Evolutionary conservation across 345 rosid genomes (phyloP), one percentile per base, ranked within the genome.

Genomic region (Gossypium raimondii): DNA sequence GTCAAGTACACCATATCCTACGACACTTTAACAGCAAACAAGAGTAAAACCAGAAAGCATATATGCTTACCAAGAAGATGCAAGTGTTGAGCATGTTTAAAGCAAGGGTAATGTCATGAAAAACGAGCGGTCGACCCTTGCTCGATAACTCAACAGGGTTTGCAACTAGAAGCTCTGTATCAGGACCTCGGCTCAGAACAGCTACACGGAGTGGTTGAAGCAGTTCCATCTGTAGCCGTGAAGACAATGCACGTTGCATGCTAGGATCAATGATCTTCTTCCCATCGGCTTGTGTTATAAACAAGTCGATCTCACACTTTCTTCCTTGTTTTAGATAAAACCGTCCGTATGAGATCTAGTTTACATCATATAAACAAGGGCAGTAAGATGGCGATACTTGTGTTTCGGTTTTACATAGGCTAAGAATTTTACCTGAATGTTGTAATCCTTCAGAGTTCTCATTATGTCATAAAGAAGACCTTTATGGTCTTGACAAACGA

Each of bases 371-470:
- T 34, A 34, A 34, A 5, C 41, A 34, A 34, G 41, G 7, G 41
- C 41, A 34, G 7, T 34, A 34, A 34, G 41, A 34, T 34, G 7
- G 41, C 41, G 41, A 34, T 4, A 34, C 41, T 34, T 34, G 41
- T 34, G 7, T 34, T 34, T 5, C 1, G 41, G 41, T 34, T 34
- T 34, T 34, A 34, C 41, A 5, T 82, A 11, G 52, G 69, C 56
- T 34, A 56, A 68, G 11, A 77, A 20, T 34, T 67, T 44, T 83
- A 94, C 98, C 98, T 92, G 91, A 73, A 93, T 89, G 78, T 90
- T 91, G 77, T 86, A 95, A 78, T 93, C 99, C 82, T 95, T 95
- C 73, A 95, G 84, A 53, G 97, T 95, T 80, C 99, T 88, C 98
- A 93, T 90, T 69, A 91, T 85, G 81, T 95, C 99, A 34, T 88